phyloP scores from a whole-genome alignment of 2,329 filamentous ascomycete species.

The Onygenales sp. region DNA sequence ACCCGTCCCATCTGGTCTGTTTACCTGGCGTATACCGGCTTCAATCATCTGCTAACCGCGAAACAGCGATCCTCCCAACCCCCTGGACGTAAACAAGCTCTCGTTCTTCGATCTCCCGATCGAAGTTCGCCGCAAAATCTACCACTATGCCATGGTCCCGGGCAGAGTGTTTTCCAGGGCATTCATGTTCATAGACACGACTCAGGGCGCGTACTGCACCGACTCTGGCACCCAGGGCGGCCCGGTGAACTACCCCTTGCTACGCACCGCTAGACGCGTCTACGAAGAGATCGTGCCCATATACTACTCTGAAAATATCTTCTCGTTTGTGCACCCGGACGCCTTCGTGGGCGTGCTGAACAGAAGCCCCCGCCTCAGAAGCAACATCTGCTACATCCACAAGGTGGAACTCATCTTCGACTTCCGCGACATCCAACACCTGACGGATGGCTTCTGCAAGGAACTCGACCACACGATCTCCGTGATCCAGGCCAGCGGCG shows the following conservation, averaged over 20 bases:
- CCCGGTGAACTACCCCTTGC: slow-evolving; percentile 11
- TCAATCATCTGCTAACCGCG: neutral
- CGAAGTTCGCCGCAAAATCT: slow-evolving; percentile 12
- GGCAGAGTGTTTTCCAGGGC: slow-evolving; percentile 13
- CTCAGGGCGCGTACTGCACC: neutral
- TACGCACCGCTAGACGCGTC: slow-evolving; percentile 10
- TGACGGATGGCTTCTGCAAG: slow-evolving; percentile 8
- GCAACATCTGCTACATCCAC: slow-evolving; percentile 11
- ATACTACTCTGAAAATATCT: slow-evolving; percentile 15
- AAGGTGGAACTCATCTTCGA: slow-evolving; percentile 15
- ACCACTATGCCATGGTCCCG: slow-evolving; percentile 12
- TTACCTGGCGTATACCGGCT: neutral
- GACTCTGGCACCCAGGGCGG: slow-evolving; percentile 4
- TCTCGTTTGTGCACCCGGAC: slow-evolving; percentile 14
- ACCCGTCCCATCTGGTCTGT: too few species aligned
- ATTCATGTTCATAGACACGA: slow-evolving; percentile 10
- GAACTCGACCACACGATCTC: neutral
- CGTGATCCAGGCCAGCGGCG: neutral
- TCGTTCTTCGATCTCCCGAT: slow-evolving; percentile 12
- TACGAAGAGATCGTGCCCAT: slow-evolving; percentile 13
- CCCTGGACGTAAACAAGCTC: neutral
- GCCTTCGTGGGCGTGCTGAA: slow-evolving; percentile 7
- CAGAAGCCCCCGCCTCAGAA: slow-evolving; percentile 7
- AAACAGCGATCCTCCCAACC: neutral
- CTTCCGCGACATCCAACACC: slow-evolving; percentile 12